A percentile compares a stretch with the other conserved stretches of the same genome.
phyloP scores from a whole-genome alignment of 495 filamentous ascomycete species.

The Melanomma pulvis-pyrius region DNA sequence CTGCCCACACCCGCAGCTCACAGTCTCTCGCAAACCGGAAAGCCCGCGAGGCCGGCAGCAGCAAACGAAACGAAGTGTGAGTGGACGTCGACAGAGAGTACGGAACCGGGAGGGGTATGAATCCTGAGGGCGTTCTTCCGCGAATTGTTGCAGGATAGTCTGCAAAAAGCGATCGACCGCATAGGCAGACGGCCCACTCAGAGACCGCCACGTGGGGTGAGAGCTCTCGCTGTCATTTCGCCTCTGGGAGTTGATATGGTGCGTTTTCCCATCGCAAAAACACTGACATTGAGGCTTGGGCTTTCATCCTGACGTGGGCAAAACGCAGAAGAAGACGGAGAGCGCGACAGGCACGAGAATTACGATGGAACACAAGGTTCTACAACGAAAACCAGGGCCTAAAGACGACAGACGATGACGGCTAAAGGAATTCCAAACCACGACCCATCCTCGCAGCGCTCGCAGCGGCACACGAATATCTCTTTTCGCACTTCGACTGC shows the following conservation, averaged over 20 bases:
- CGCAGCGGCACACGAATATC: background rate
- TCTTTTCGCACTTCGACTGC: background rate
- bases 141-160: slow-evolving; percentile 17
- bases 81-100: slow-evolving; percentile 13
- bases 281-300: slow-evolving; percentile 1
- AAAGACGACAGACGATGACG: background rate
- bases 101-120: slow-evolving; percentile 18
- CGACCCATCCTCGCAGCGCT: background rate
- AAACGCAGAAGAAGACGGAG: slow-evolving; percentile 11
- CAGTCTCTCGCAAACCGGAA: background rate
- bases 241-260: slow-evolving; percentile 34
- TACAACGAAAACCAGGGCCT: slow-evolving; percentile 18
- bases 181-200: slow-evolving; percentile 37
- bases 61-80: background rate
- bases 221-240: slow-evolving; percentile 19
- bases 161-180: slow-evolving; percentile 32
- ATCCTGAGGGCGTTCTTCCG: slow-evolving; percentile 24
- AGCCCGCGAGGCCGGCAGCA: background rate
- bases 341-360: slow-evolving; percentile 20
- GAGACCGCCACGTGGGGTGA: slow-evolving; percentile 40
- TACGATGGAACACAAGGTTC: slow-evolving; percentile 22
- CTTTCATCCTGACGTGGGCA: slow-evolving; percentile 19
- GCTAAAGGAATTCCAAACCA: background rate
- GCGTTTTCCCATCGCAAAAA: slow-evolving; percentile 12
- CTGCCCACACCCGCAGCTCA: slow-evolving; percentile 23